These are phyloP conservation scores for Solanum gracilifrons DNA, from an alignment of 257 asterid species.

Conservation along the genomic window DNA sequence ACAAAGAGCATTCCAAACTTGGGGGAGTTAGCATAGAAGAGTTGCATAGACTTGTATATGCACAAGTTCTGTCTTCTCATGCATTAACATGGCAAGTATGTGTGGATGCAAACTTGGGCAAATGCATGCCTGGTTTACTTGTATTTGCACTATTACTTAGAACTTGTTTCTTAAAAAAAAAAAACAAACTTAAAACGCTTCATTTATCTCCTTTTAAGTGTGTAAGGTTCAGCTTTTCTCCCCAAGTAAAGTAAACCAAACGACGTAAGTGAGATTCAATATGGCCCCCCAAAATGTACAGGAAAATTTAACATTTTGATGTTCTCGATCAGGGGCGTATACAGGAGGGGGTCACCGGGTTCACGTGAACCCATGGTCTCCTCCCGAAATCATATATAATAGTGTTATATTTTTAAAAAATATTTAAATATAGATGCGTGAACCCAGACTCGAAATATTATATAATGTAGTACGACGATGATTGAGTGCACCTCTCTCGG, in stretches of 20 bases:
- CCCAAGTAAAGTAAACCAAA: neutral
- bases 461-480: no score
- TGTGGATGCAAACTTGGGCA: neutral
- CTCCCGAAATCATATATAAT: no score
- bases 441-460: no score
- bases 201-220: neutral
- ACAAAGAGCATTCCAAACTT: conserved; percentile 46
- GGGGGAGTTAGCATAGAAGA: conserved; percentile 90
- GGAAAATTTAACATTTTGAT: neutral
- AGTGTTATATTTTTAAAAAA: no score
- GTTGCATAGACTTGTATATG: conserved; percentile 77
- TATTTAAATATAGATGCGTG: no score
- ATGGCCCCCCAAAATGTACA: neutral
- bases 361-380: no score
- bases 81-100: conserved; percentile 94
- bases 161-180: neutral
- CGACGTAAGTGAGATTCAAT: neutral
- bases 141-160: neutral
- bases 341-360: no score
- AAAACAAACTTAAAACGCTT: neutral
- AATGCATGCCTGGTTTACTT: neutral
- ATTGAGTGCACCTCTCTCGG: no score
- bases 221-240: neutral
- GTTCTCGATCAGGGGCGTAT: neutral
- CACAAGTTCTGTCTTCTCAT: conserved; percentile 87